phyloP scores from a whole-genome alignment of 2,329 filamentous ascomycete genomes.

The Colletotrichum destructivum region DNA sequence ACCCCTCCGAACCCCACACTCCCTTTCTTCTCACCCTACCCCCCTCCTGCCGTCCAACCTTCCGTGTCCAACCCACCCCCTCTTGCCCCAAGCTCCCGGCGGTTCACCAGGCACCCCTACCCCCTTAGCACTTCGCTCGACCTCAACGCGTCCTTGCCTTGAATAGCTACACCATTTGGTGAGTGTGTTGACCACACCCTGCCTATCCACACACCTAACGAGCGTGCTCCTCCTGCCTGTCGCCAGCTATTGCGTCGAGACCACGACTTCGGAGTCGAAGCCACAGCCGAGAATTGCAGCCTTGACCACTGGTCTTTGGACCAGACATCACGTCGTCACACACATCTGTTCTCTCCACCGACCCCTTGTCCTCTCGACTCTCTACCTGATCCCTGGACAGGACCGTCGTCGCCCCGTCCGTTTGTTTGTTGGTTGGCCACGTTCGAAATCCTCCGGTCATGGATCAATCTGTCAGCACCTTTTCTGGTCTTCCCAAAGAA shows the following conservation, averaged over 20 bases:
- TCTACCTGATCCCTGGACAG: neutral
- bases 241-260: neutral
- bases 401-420: slow-evolving; percentile 10
- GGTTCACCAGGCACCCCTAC: slow-evolving; percentile 3
- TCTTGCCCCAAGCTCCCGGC: slow-evolving; percentile 25
- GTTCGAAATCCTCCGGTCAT: slow-evolving; percentile 1
- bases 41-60: neutral
- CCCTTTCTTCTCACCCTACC: neutral
- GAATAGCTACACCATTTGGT: neutral
- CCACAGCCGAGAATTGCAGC: slow-evolving; percentile 24
- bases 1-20: neutral
- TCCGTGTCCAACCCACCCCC: neutral
- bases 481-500: slow-evolving; percentile 11
- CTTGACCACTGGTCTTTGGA: slow-evolving; percentile 2
- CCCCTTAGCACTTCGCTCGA: neutral
- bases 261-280: slow-evolving; percentile 7
- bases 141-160: neutral
- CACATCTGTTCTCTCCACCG: neutral
- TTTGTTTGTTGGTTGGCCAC: slow-evolving; percentile 9
- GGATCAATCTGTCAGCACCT: slow-evolving; percentile 32
- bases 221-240: neutral
- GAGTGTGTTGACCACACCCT: neutral
- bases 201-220: slow-evolving; percentile 11
- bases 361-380: neutral
- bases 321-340: slow-evolving; percentile 5